Base-by-base conservation (phyloP, 2,329 filamentous ascomycete genomes). In the Fusarium heterosporum region DNA sequence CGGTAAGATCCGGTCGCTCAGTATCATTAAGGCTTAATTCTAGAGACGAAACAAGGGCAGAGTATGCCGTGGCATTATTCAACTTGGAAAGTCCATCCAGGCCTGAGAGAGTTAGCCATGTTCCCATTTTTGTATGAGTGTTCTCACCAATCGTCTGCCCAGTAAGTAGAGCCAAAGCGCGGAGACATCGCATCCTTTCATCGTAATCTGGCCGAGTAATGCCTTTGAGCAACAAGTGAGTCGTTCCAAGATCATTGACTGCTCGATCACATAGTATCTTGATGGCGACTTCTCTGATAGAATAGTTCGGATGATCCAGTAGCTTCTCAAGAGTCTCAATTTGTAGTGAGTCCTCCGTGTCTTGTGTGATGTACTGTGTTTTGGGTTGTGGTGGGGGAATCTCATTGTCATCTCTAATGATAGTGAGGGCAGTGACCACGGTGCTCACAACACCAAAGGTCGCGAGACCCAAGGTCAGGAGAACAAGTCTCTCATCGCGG, bases 301-400 rank as follows among this genome's bases (percentile, higher is more conserved):
- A 86, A 72, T 87, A 89, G 76, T 89, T 95, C 61, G 90, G 90
- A 75, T 91, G 91, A 50, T 85, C 82, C 13, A 91, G 80, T 6
- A 94, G 83, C 66, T 87, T 90, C 50, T 88, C 82, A 11, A 94
- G 81, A 0, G 91, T 93, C 40, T 84, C 82, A 12, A 88, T 74
- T 58, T 88, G 86, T 40, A 93, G 81, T 3, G 90, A 86, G 73
- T 93, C 90, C 73, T 93, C 90, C 3, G 90, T 92, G 25, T 90
- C 88, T 75, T 93, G 89, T 14, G 88, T 91, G 66, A 93, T 91
- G 75, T 92, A 91, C 69, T 90, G 87, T 49, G 90, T 87, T 74
- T 90, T 89, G 34, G 88, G 88, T 61, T 88, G 86, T 36, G 81
- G 74, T 34, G 87, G 85, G 61, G 87, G 87, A 72, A 96, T 86